Evolutionary conservation across 208 protist genomes (phyloP), one percentile per base, ranked within the genome.

Genomic region (Wallacemonas collosoma): DNA sequence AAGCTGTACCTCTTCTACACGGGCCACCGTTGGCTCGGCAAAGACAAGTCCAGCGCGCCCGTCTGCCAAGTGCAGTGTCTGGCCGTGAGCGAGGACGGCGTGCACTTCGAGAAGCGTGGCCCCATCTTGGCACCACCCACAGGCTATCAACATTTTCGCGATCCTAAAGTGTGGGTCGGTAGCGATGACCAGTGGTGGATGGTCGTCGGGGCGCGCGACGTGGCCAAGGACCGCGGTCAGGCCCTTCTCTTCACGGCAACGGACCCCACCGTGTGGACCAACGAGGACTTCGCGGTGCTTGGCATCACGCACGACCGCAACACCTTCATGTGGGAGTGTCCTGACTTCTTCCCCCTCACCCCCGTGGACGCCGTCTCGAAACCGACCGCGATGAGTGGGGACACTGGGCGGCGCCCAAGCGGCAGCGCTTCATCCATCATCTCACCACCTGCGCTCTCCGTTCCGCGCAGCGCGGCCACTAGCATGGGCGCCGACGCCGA

Each of bases 261-360:
- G 14, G 67, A 79, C 60, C 71, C 79, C 4, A 53, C 72, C 58
- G 48, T 71, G 45, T 86, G 81, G 78, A 65, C 82, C 57, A 69
- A 75, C 57, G 73, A 66, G 44, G 44, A 73, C 51, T 86, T 72
- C 61, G 55, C 58, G 47, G 71, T 86, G 9, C 55, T 83, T 26
- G 68, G 56, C 35, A 48, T 55, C 43, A 76, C 76, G 36, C 55
- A 64, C 15, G 77, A 86, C 66, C 70, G 76, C 55, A 86, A 86
- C 58, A 79, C 82, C 14, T 86, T 86, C 61, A 86, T 86, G 81
- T 86, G 81, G 78, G 81, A 87, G 70, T 87, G 81, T 62, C 81
- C 77, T 4, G 77, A 83, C 68, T 77, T 80, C 36, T 87, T 87
- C 71, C 17, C 68, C 1, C 47, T 84, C 15, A 58, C 48, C 50